A percentile compares a stretch with the other conserved stretches of the same genome.
Evolutionary conservation across 192 early-diverging fungal species (phyloP).

Genomic region (Backusella circina): DNA sequence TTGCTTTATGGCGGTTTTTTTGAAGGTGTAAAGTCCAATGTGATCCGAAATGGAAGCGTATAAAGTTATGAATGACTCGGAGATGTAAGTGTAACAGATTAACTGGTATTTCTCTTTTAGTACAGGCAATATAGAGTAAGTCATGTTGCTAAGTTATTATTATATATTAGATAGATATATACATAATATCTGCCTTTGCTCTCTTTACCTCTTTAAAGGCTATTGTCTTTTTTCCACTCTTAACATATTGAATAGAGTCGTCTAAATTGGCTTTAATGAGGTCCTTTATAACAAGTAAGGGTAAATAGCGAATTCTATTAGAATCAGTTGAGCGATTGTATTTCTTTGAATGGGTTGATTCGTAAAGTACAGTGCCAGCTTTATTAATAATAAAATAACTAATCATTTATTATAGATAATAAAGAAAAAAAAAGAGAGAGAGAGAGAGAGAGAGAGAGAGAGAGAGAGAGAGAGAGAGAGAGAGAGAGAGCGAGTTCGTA

Average conservation of each 20-base stretch:
- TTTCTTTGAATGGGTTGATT: not conserved
- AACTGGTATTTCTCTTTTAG: slow-evolving; percentile 14
- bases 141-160: slow-evolving; percentile 11
- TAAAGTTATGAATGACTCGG: slow-evolving; percentile 14
- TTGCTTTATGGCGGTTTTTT: not conserved
- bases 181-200: not conserved
- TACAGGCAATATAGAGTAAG: slow-evolving; percentile 28
- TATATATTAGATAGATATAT: not conserved
- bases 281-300: slow-evolving; percentile 30
- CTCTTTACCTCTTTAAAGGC: slow-evolving; percentile 29
- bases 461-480: not conserved
- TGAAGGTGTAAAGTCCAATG: slow-evolving; percentile 16
- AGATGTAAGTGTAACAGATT: slow-evolving; percentile 23
- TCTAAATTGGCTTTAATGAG: slow-evolving; percentile 23
- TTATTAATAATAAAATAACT: slow-evolving; percentile 25
- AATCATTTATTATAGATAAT: slow-evolving; percentile 7
- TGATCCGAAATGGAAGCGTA: slow-evolving; percentile 18
- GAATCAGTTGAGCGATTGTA: not conserved
- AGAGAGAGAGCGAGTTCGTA: not conserved
- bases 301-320: slow-evolving; percentile 22
- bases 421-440: not conserved
- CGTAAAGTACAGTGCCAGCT: slow-evolving; percentile 17
- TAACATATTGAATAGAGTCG: slow-evolving; percentile 25
- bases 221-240: slow-evolving; percentile 12
- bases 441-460: not conserved